Base-by-base conservation (phyloP, 2,329 filamentous ascomycete species). In the Diplodia seriata region DNA sequence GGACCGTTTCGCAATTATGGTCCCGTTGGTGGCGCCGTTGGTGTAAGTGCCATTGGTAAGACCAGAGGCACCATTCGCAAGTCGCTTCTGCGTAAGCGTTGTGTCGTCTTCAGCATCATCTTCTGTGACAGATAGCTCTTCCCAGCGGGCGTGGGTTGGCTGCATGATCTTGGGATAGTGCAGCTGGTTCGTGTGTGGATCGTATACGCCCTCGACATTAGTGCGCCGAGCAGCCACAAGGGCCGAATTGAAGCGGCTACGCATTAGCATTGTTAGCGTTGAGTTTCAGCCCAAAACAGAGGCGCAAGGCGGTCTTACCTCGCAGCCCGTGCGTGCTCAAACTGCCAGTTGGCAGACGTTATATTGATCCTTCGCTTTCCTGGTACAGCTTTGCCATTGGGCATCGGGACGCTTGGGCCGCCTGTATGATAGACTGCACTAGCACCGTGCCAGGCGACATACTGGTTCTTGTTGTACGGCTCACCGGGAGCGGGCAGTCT, bases 401-500 rank as follows among this genome's bases (percentile, higher is more conserved):
- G 89, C 68, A 90, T 83, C 2, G 93, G 92, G n/a, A 92, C 88
- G 26, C 90, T 89, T 1, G 93, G 92, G 1, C 86, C 87, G 68
- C 89, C 90, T 14, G 91, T 93, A 77, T 98, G 93, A 77, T 99
- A 99, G 29, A 99, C 95, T 49, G 92, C 90, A 78, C 94, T 98
- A 57, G 95, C 95, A 61, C 95, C 95, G 77, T 97, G 94, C 95
- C 95, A 99, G 33, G 95, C 95, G 33, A 99, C 95, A 76, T 97
- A 99, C 78, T 97, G 94, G 76, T 99, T 99, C 81, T 94, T 93
- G 84, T 99, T 97, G 85, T 99, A 99, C n/a, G 89, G 85, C 76
- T 96, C 91, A 49, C 90, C 91, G n/a, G 85, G 83, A 9, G 86
- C 86, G 31, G 93, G 87, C 51, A 94, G 86, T 69, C 85, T 86